phyloP scores from a whole-genome alignment of 2,329 filamentous ascomycete species.

The Stagonosporopsis vannaccii region DNA sequence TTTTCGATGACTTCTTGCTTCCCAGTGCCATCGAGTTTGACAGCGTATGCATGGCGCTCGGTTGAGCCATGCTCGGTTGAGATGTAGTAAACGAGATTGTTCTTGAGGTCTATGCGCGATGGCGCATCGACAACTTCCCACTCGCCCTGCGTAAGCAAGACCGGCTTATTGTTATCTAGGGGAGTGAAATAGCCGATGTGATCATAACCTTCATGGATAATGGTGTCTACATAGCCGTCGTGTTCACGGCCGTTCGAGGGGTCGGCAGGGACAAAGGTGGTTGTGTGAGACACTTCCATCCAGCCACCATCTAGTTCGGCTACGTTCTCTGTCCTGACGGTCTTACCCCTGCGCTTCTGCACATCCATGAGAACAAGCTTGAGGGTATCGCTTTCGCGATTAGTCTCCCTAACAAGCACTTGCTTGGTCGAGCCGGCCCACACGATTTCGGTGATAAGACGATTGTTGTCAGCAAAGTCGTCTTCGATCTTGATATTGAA shows the following conservation, averaged over 20 bases:
- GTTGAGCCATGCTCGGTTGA: conserved; percentile 86
- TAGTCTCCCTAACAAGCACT: conserved; percentile 88
- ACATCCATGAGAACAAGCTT: conserved; percentile 89
- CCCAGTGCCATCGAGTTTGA: conserved; percentile 80
- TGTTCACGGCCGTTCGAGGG: conserved; percentile 74
- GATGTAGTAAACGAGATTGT: conserved; percentile 90
- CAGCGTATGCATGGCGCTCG: conserved; percentile 90
- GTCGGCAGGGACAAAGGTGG: conserved; percentile 85
- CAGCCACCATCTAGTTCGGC: conserved; percentile 90
- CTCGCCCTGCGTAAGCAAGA: conserved; percentile 83
- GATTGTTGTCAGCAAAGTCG: conserved; percentile 80
- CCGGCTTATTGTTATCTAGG: conserved; percentile 79
- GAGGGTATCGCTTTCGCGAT: conserved; percentile 90
- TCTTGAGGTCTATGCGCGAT: conserved; percentile 81
- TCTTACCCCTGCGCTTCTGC: conserved; percentile 72
- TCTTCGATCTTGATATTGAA: conserved; percentile 81
- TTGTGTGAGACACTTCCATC: conserved; percentile 92
- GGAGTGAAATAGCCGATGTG: conserved; percentile 94
- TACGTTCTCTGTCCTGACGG: conserved; percentile 80
- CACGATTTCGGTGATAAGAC: conserved; percentile 89
- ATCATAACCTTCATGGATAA: conserved; percentile 86
- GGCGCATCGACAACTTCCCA: conserved; percentile 94
- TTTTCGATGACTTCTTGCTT: conserved; percentile 78
- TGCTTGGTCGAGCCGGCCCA: conserved; percentile 81
- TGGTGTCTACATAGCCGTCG: conserved; percentile 91